Evolutionary conservation across 768 basidiomycete species (phyloP).

Genomic region (Tricholoma hemisulphureum): DNA sequence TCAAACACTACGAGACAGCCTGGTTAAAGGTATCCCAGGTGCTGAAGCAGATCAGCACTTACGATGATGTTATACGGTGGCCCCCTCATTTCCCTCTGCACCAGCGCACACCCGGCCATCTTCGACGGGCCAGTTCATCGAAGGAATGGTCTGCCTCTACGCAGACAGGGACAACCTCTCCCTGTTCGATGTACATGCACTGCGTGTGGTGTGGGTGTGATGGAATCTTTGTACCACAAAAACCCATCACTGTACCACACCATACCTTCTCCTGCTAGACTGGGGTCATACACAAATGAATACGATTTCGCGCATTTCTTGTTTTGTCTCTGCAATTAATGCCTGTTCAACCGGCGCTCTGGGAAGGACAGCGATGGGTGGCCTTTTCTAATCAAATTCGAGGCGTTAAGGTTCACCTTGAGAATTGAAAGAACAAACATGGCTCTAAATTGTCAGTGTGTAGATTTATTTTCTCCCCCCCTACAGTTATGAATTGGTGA

Average conservation of each 20-base stretch:
- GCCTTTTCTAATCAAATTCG: constrained; percentile 52
- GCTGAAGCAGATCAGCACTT: constrained; percentile 22
- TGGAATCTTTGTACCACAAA: constrained; percentile 88
- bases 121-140: constrained; percentile 82
- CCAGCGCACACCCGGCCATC: constrained; percentile 63
- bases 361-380: constrained; percentile 85
- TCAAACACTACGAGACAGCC: constrained; percentile 62
- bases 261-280: constrained; percentile 85
- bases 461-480: too few relatives aligned
- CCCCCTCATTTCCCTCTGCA: constrained; percentile 47
- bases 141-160: constrained; percentile 82
- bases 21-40: neutral
- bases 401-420: constrained; percentile 28
- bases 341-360: constrained; percentile 74
- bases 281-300: constrained; percentile 85
- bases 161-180: constrained; percentile 73
- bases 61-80: constrained; percentile 75
- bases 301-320: constrained; percentile 93
- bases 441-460: too few relatives aligned
- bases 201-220: constrained; percentile 31
- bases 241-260: constrained; percentile 93
- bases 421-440: constrained; percentile 51
- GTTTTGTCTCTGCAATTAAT: constrained; percentile 82
- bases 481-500: too few relatives aligned
- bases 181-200: constrained; percentile 79